Evolutionary conservation across 164 flowering plant genomes (phyloP).

Genomic region (Vitis riparia): DNA sequence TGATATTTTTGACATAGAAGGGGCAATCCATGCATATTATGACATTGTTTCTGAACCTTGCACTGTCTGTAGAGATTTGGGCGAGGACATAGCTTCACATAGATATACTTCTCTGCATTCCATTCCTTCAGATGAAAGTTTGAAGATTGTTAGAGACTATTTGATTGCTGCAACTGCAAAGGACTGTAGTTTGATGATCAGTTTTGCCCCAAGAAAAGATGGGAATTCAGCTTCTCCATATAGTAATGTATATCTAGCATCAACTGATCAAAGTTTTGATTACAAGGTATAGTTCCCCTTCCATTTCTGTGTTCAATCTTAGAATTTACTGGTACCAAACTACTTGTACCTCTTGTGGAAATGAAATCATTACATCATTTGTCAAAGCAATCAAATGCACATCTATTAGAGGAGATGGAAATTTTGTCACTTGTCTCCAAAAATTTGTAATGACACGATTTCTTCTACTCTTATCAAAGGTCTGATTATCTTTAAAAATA

Average conservation of each 20-base stretch:
- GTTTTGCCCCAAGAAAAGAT: conserved; percentile 54
- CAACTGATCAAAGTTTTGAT: conserved; percentile 70
- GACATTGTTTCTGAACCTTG: conserved; percentile 78
- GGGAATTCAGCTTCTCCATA: conserved; percentile 29
- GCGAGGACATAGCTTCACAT: conserved; percentile 27
- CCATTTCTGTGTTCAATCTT: not conserved
- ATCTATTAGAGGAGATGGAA: not conserved
- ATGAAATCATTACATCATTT: not conserved
- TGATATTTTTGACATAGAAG: conserved; percentile 85
- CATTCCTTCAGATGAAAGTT: conserved; percentile 61
- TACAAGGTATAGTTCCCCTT: conserved; percentile 59
- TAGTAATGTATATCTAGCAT: conserved; percentile 40
- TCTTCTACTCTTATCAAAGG: not conserved
- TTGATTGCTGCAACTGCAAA: conserved; percentile 92
- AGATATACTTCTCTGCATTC: conserved; percentile 58
- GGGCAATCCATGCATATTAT: conserved; percentile 94
- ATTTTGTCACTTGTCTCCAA: not conserved
- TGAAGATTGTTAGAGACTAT: conserved; percentile 75
- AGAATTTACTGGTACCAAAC: too few species aligned
- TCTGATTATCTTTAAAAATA: not conserved
- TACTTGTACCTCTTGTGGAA: not conserved
- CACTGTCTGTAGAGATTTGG: conserved; percentile 44
- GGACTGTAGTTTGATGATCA: conserved; percentile 89
- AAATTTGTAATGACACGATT: not conserved
- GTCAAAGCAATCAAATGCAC: not conserved